These are phyloP conservation scores for Purshia tridentata DNA, from an alignment of 306 rosid species.

Conservation along the genomic window DNA sequence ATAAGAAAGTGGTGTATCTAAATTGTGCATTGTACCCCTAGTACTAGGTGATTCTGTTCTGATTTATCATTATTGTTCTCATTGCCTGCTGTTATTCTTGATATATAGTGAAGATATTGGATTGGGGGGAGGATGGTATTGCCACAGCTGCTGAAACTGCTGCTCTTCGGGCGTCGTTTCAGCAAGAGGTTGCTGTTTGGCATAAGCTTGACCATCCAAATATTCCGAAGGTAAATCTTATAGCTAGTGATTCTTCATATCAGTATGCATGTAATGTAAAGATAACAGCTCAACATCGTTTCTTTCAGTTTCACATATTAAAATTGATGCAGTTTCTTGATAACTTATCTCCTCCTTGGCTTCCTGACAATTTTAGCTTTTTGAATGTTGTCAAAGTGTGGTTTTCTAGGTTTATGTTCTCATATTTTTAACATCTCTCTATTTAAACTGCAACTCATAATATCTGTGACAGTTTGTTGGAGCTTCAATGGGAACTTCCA, in stretches of 20 bases:
- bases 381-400: neutral
- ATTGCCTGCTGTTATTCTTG: constrained; percentile 15
- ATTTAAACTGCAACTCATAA: neutral
- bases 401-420: neutral
- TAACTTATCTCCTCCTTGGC: too few species aligned
- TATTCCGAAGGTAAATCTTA: constrained; percentile 48
- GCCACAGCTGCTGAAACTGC: constrained; percentile 48
- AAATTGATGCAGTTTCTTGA: neutral
- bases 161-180: constrained; percentile 45
- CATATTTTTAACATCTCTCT: neutral
- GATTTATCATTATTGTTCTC: neutral
- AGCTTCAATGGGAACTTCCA: constrained; percentile 88
- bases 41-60: neutral
- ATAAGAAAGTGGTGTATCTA: neutral
- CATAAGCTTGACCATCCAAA: constrained; percentile 65
- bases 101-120: constrained; percentile 53
- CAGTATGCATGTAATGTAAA: neutral
- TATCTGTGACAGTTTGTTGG: constrained; percentile 63
- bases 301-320: neutral
- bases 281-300: neutral
- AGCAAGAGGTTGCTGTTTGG: constrained; percentile 64
- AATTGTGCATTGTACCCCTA: neutral
- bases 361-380: neutral
- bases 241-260: neutral
- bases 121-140: constrained; percentile 49